A percentile compares a stretch with the other conserved stretches of the same genome.
Conservation (phyloP, 2,329 filamentous ascomycete species). For the Epicoccum nigrum region DNA sequence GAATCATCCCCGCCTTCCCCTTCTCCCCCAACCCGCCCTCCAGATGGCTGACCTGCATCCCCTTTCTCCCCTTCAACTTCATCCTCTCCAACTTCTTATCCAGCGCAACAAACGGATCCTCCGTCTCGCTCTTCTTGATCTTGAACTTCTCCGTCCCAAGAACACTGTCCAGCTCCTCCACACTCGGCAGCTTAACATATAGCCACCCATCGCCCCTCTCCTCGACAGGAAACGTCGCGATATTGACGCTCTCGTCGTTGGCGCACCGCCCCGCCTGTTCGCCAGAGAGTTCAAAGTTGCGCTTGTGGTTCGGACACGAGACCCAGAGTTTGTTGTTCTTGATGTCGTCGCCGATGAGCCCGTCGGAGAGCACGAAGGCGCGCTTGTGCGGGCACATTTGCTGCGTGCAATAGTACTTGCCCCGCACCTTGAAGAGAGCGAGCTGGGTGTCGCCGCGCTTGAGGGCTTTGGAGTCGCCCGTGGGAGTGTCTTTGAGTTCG, state of each 20-base stretch:
- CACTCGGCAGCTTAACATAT: constrained; percentile 79
- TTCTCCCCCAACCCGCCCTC: constrained; percentile 52
- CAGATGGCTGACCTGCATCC: constrained; percentile 53
- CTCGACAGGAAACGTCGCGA: constrained; percentile 81
- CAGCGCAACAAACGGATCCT: constrained; percentile 61
- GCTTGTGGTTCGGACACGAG: constrained; percentile 86
- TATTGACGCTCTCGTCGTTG: constrained; percentile 76
- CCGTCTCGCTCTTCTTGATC: constrained; percentile 73
- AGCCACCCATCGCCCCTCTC: constrained; percentile 77
- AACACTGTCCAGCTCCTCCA: constrained; percentile 78
- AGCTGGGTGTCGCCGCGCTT: constrained; percentile 90
- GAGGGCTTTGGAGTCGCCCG: constrained; percentile 76
- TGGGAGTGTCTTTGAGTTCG: constrained; percentile 72
- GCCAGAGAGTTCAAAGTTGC: constrained; percentile 79
- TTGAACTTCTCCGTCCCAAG: constrained; percentile 81
- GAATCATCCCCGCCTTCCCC: constrained; percentile 51
- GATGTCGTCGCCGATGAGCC: constrained; percentile 74
- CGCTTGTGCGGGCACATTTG: constrained; percentile 96
- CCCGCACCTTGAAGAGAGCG: constrained; percentile 82
- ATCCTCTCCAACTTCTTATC: constrained; percentile 60
- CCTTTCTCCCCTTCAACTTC: constrained; percentile 60
- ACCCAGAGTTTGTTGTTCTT: constrained; percentile 75
- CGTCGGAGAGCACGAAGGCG: constrained; percentile 86
- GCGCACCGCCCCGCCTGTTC: constrained; percentile 71
- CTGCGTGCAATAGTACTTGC: constrained; percentile 82